These are phyloP conservation scores for Candida frijolesensis DNA, from an alignment of 1,139 yeast genomes.

Conservation along the genomic window DNA sequence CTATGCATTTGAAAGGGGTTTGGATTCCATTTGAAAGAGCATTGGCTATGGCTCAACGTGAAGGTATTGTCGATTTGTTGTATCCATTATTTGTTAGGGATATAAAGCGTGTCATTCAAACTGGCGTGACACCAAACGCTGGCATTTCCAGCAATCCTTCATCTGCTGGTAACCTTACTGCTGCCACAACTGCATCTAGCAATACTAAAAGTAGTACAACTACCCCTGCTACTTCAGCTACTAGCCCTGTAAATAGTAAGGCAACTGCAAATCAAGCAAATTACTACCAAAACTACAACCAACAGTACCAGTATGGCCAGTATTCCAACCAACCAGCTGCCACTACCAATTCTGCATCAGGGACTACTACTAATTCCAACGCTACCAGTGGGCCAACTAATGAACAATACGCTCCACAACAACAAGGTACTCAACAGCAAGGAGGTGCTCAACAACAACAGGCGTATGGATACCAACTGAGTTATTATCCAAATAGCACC, in stretches of 20 bases:
- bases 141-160: conserved; percentile 17
- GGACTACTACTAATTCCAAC: background rate
- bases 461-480: conserved; percentile 21
- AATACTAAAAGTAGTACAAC: conserved; percentile 14
- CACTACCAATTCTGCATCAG: background rate
- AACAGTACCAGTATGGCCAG: conserved; percentile 13
- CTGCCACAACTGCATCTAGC: conserved; percentile 17
- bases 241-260: conserved; percentile 14
- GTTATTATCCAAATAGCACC: conserved; percentile 16
- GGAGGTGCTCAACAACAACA: conserved; percentile 17
- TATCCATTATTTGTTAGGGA: conserved; percentile 90
- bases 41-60: conserved; percentile 85
- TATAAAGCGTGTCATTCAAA: conserved; percentile 68
- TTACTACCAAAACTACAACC: conserved; percentile 21
- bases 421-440: conserved; percentile 14
- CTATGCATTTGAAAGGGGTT: conserved; percentile 96
- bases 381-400: conserved; percentile 14
- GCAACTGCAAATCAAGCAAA: conserved; percentile 16
- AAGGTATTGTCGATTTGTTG: conserved; percentile 80
- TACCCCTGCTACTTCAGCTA: conserved; percentile 9
- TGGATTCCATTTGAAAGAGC: conserved; percentile 98
- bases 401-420: conserved; percentile 17
- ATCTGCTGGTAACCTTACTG: conserved; percentile 17
- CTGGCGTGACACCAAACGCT: conserved; percentile 46
- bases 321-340: conserved; percentile 2